A percentile compares a stretch with the other conserved stretches of the same genome.
These are phyloP conservation scores for Orychophragmus violaceus DNA, from an alignment of 345 rosid species.

Conservation along the genomic window DNA sequence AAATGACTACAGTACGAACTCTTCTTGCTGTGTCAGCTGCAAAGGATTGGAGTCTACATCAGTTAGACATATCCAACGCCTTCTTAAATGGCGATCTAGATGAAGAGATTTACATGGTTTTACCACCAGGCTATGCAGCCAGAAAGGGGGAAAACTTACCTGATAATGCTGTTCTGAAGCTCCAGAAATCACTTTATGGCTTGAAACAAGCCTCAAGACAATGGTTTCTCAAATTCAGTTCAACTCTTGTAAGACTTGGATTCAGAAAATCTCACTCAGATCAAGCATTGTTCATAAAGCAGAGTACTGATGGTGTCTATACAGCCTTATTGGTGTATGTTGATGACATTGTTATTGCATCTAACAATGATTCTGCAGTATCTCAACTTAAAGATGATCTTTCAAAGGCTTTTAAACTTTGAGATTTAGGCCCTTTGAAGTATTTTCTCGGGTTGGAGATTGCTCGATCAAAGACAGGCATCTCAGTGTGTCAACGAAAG, in stretches of 20 bases:
- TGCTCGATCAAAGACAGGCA: background rate
- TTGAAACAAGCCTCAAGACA: background rate
- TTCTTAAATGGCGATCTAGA: background rate
- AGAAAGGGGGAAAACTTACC: background rate
- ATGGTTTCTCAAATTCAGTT: background rate
- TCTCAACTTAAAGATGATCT: background rate
- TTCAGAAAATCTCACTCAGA: background rate
- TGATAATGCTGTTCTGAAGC: background rate
- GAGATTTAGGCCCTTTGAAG: background rate
- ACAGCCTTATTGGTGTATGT: background rate
- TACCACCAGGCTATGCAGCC: background rate
- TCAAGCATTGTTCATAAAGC: background rate
- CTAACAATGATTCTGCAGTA: background rate
- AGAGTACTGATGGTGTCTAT: background rate
- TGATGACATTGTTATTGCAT: background rate
- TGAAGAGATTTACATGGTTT: background rate
- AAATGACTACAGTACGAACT: background rate
- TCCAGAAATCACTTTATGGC: background rate
- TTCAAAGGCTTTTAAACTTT: background rate
- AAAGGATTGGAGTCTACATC: background rate
- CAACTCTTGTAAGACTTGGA: background rate
- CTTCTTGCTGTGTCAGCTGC: background rate
- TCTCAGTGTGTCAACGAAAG: background rate
- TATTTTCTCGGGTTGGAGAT: background rate
- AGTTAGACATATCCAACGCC: background rate